These are phyloP conservation scores for Fusarium anthophilum DNA, from an alignment of 2,329 filamentous ascomycete genomes.

Conservation along the genomic window DNA sequence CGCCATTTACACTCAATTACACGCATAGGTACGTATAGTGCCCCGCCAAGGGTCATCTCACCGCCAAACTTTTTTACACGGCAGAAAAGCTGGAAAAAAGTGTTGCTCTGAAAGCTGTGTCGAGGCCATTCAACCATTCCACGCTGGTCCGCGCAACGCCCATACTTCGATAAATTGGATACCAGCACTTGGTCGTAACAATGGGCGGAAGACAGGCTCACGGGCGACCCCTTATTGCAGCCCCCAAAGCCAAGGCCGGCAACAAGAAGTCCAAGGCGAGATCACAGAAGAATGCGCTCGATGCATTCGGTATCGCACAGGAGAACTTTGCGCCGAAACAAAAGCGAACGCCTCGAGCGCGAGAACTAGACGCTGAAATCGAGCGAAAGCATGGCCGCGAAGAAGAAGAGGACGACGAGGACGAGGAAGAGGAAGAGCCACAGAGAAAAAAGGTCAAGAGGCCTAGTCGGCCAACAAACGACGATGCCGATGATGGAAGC, in stretches of 20 bases:
- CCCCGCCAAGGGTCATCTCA: conserved; percentile 41
- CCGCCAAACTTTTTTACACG: conserved; percentile 42
- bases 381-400: conserved; percentile 57
- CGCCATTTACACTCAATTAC: conserved; percentile 7
- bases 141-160: conserved; percentile 30
- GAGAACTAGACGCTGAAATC: conserved; percentile 61
- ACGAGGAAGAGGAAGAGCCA: conserved; percentile 59
- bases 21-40: conserved; percentile 18
- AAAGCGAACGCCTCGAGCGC: conserved; percentile 59
- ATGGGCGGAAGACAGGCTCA: conserved; percentile 70
- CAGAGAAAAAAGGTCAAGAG: conserved; percentile 55
- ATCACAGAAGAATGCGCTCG: conserved; percentile 60
- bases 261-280: conserved; percentile 59
- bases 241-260: conserved; percentile 43
- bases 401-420: conserved; percentile 57
- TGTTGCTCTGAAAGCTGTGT: not conserved
- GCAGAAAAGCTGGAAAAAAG: conserved; percentile 44
- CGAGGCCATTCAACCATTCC: not conserved
- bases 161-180: conserved; percentile 6
- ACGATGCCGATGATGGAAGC: conserved; percentile 75
- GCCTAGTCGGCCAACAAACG: conserved; percentile 50
- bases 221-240: conserved; percentile 60
- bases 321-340: conserved; percentile 60
- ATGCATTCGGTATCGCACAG: conserved; percentile 67
- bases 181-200: conserved; percentile 12